A percentile compares a stretch with the other conserved stretches of the same genome.
These are phyloP conservation scores for Erythrobasidium hasegawianum DNA, from an alignment of 1,284 basidiomycete genomes.

Conservation along the genomic window DNA sequence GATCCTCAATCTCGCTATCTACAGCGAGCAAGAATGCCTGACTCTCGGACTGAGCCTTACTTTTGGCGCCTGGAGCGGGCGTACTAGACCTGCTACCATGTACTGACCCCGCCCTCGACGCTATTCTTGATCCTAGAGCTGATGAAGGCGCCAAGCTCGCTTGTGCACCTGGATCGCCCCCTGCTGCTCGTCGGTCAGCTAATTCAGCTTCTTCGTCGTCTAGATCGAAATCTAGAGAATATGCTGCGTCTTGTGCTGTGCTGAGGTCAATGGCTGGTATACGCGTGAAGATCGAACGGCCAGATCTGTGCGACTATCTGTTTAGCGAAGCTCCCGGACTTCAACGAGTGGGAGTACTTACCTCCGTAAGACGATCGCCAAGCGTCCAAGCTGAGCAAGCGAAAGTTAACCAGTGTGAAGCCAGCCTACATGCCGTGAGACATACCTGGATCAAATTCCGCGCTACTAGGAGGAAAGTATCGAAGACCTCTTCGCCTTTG, in stretches of 20 bases:
- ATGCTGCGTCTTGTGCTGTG: constrained; percentile 50
- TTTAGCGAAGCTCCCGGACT: not conserved
- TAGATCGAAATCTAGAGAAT: constrained; percentile 60
- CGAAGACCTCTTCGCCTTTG: constrained; percentile 83
- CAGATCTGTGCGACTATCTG: constrained; percentile 70
- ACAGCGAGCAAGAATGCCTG: constrained; percentile 29
- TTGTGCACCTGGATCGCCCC: constrained; percentile 29
- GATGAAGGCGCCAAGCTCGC: constrained; percentile 10
- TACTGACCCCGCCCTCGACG: not conserved
- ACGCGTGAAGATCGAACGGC: constrained; percentile 85
- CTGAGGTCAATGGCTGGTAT: constrained; percentile 87
- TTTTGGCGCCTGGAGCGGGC: constrained; percentile 7
- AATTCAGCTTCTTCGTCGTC: constrained; percentile 56
- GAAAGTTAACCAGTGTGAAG: too few species aligned
- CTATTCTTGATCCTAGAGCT: not conserved
- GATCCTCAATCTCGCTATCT: constrained; percentile 27
- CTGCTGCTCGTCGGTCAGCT: constrained; percentile 37
- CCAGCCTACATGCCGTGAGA: too few species aligned
- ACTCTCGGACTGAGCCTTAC: not conserved
- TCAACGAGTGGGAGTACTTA: too few species aligned
- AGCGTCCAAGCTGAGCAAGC: constrained; percentile 51
- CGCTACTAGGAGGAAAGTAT: constrained; percentile 80
- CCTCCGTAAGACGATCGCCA: constrained; percentile 79
- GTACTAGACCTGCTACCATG: constrained; percentile 8
- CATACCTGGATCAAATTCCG: constrained; percentile 88